These are phyloP conservation scores for Phytopythium oedochilum DNA, from an alignment of 352 stramenopile species.

Conservation along the genomic window DNA sequence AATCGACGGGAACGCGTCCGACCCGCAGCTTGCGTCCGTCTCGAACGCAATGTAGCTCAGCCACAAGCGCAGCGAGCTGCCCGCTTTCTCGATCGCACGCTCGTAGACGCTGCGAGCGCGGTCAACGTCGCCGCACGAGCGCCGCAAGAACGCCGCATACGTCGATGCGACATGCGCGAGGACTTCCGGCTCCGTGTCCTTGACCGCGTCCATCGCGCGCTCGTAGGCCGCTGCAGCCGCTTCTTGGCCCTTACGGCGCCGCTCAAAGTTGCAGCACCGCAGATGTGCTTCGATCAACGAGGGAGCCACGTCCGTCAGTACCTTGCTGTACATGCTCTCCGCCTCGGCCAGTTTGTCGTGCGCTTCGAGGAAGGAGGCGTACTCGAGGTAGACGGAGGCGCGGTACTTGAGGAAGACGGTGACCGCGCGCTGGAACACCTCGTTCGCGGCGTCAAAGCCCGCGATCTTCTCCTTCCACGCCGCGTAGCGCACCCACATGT, in stretches of 20 bases:
- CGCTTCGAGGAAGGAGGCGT: conserved; percentile 63
- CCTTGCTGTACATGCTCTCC: conserved; percentile 46
- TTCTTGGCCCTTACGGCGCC: conserved; percentile 47
- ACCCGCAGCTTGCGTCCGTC: conserved; percentile 16
- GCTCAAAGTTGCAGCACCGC: conserved; percentile 67
- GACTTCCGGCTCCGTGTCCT: conserved; percentile 27
- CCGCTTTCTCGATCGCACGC: conserved; percentile 33
- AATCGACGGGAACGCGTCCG: conserved; percentile 24
- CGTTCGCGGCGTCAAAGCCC: conserved; percentile 57
- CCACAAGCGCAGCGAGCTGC: conserved; percentile 51
- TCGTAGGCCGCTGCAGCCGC: conserved; percentile 50
- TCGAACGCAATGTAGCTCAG: conserved; percentile 72
- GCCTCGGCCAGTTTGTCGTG: conserved; percentile 48
- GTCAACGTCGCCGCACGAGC: conserved; percentile 29
- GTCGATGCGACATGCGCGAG: conserved; percentile 44
- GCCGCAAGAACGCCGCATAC: conserved; percentile 60
- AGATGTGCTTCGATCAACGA: conserved; percentile 64
- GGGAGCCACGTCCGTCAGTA: conserved; percentile 48
- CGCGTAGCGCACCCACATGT: conserved; percentile 74
- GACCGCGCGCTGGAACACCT: conserved; percentile 58
- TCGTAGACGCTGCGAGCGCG: conserved; percentile 41
- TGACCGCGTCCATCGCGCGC: conserved; percentile 36
- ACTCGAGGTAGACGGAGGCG: conserved; percentile 66
- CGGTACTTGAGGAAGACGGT: conserved; percentile 73
- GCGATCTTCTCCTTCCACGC: conserved; percentile 50